Evolutionary conservation across 2,329 filamentous ascomycete species (phyloP), one percentile per base, ranked within the genome.

Genomic region (Xylariaceae sp.): DNA sequence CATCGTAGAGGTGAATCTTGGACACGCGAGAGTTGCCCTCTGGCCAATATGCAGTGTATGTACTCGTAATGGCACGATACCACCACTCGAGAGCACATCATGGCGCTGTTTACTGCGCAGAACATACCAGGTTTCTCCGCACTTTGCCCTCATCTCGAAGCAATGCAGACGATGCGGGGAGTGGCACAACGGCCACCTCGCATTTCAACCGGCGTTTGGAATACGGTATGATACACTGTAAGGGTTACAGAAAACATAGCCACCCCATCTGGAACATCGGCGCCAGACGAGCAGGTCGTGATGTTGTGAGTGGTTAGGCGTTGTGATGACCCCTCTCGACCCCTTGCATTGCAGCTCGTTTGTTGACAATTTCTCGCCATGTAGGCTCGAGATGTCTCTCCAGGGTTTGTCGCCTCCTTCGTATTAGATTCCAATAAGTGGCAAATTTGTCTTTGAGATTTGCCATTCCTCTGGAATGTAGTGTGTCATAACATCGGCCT

Each of bases 121-220:
- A 8, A n/a, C 5, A 45, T 15, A 45, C 42, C 42, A 45, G n/a
- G 10, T 10, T 59, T 57, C 54, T 57, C 57, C 57, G 57, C 60
- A 59, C 11, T 23, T 18, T n/a, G 9, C 15, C 2, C 23, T 30
- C 23, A 30, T 8, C 34, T 39, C 17, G 4, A n/a, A 3, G 18
- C 8, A 23, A 42, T 1, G 8, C 10, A 15, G 18, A 23, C 18
- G 3, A 4, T 6, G 13, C 8, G 6, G 8, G 4, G 10, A 49
- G 60, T 60, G 60, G 17, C 17, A 13, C 10, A 6, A 18, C 57
- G 59, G 62, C 62, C 60, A 62, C 62, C 62, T 60, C 60, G 58
- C 62, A 53, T 42, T 57, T n/a, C 18, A 34, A 54, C 51, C 18
- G 55, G 57, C 56, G 35, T 53, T 45, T 47, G 2, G n/a, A 8